Evolutionary conservation across 495 filamentous ascomycete species (phyloP), one percentile per base, ranked within the genome.

Genomic region (Friedmanniomyces simplex): DNA sequence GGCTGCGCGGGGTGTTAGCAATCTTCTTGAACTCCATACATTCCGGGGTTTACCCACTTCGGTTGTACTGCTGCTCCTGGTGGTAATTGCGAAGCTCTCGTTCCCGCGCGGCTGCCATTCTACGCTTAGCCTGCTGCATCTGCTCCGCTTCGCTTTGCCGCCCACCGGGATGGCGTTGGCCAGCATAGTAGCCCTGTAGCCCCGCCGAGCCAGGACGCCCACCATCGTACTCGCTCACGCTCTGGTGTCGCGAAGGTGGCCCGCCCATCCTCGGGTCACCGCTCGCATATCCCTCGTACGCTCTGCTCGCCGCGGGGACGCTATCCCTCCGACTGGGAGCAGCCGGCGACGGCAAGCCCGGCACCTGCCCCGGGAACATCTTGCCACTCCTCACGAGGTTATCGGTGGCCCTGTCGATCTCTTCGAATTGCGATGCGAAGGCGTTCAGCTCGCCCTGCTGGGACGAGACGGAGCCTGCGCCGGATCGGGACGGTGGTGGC

Each of bases 61-160:
- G 85, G 76, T 96, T 94, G 79, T 94, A 97, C 82, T 98, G 93
- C 80, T 98, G 93, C 79, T 98, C 93, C 77, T 96, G 93, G 74
- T 98, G 93, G 77, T 96, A 97, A 75, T 98, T 98, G 74, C 93
- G 89, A 73, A 98, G 83, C 77, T 98, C 93, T 73, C 94, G 87
- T 79, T 98, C 93, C 74, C 93, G 88, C 75, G 96, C 91, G 74
- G 93, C 93, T 59, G 93, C 93, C 85, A 95, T 89, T 77, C 91
- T 88, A 74, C 93, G 86, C 78, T 98, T 97, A 69, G 89, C 91
- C 81, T 96, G 93, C 81, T 95, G 86, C 84, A 96, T 87, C 75
- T 95, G 90, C 74, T 98, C 93, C 69, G 91, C 88, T 77, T 98
- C 93, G 77, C 85, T 94, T 53, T 86, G 87, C 67, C 89, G 88